Evolutionary conservation across 768 basidiomycete species (phyloP), one percentile per base, ranked within the genome.

Genomic region (Calocybe indica): DNA sequence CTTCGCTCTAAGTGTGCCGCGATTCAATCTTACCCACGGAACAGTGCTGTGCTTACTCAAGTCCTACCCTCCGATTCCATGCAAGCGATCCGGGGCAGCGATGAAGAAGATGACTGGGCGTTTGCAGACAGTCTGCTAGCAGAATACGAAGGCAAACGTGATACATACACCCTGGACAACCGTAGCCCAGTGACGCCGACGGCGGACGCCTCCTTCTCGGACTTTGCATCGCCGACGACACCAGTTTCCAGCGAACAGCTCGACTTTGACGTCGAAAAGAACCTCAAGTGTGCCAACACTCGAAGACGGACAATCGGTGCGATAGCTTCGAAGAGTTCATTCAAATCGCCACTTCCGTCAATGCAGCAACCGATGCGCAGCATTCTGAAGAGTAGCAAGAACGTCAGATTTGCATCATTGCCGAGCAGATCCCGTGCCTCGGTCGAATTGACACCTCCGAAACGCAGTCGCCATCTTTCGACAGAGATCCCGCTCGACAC

Each of bases 361-460:
- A 22, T 22, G 22, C 22, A 22, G 22, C 22, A 22, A 22, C 22
- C 22, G 13, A 56, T 62, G 22, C 61, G 65, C 15, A 64, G 69
- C 35, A 69, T 71, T 32, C 58, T 71, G 33, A 71, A 70, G 49
- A 62, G 59, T 46, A 62, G 57, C 57, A 74, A 70, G 49, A 73
- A 63, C 37, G 74, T 76, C 46, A 68, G 73, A 38, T 76, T 76
- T 52, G 68, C 68, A 10, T 63, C 64, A 38, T 53, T 67, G 37
- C 66, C 67, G 9, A 55, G 53, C 15, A 55, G 28, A 15, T 43
- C 28, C 31, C 22, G 12, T 34, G 15, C 7, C 30, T 34, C 31
- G 6, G n/a, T 30, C 42, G 35, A 30, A 31, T 12, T 30, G 15
- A 22, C 11, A 14, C 12, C 13, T 7, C 12, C 9, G 6, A 7